Evolutionary conservation across 345 rosid species (phyloP).

Genomic region (Capsella bursapastoris): DNA sequence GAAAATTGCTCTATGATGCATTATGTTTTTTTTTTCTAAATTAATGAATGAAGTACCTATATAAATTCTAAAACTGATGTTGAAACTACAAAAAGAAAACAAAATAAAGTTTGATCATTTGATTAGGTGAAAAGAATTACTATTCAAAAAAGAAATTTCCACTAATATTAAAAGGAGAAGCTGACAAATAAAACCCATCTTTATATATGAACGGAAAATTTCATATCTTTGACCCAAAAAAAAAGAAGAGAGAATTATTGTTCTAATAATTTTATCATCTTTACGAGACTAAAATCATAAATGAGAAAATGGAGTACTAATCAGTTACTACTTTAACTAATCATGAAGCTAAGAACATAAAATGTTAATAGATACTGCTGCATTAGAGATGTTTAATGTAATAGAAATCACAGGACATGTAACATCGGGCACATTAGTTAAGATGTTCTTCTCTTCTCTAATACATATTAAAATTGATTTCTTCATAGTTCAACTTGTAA

Average conservation of each 20-base stretch:
- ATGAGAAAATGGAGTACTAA: background rate
- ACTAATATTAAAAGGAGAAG: slow-evolving; percentile 39
- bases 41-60: too few relatives aligned
- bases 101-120: background rate
- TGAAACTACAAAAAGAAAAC: slow-evolving; percentile 3
- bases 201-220: slow-evolving; percentile 17
- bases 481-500: too few relatives aligned
- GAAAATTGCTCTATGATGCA: background rate
- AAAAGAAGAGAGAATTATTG: slow-evolving; percentile 32
- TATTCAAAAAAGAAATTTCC: slow-evolving; percentile 31
- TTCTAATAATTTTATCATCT: slow-evolving; percentile 28
- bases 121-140: slow-evolving; percentile 20
- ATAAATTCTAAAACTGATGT: background rate
- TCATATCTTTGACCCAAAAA: slow-evolving; percentile 40
- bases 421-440: too few relatives aligned
- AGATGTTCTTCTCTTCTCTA: too few relatives aligned
- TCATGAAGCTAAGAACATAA: too few relatives aligned
- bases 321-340: too few relatives aligned
- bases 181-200: slow-evolving; percentile 25
- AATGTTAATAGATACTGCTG: too few relatives aligned
- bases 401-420: background rate
- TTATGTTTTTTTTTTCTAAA: background rate
- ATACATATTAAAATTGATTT: too few relatives aligned
- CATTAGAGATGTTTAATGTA: background rate
- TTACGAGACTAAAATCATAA: background rate